phyloP scores from a whole-genome alignment of 441 rosid genomes.

The Manihot esculenta region DNA sequence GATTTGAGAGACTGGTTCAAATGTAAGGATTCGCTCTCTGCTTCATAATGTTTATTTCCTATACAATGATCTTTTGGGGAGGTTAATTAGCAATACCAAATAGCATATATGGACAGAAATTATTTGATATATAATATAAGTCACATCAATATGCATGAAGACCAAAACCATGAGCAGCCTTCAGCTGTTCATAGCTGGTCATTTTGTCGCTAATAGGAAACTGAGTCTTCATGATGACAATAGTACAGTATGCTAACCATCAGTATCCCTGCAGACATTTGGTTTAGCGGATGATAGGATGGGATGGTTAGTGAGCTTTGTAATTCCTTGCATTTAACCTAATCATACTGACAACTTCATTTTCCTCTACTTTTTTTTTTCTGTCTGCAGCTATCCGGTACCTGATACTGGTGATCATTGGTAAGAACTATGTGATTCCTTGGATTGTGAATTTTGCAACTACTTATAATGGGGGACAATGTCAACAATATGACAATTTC shows the following conservation, averaged over 20 bases:
- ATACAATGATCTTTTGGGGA: neutral
- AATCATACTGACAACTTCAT: neutral
- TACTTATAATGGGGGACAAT: neutral
- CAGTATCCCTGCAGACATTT: neutral
- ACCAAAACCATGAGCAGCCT: neutral
- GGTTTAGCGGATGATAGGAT: neutral
- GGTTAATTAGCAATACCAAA: neutral
- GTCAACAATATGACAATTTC: neutral
- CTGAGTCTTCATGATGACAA: neutral
- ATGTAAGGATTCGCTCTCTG: neutral
- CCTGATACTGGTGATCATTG: slow-evolving; percentile 3
- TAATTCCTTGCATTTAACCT: neutral
- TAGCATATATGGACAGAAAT: neutral
- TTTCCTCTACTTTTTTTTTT: slow-evolving; percentile 3
- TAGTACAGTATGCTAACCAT: neutral
- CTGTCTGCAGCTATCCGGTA: neutral
- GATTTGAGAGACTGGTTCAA: neutral
- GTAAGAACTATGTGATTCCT: slow-evolving; percentile 15
- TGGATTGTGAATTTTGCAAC: neutral
- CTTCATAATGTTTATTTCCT: neutral
- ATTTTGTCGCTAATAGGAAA: neutral
- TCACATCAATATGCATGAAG: neutral
- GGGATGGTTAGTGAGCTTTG: neutral
- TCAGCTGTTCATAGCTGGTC: neutral
- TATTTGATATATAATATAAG: neutral